These are phyloP conservation scores for Tricholoma furcatifolium DNA, from an alignment of 768 basidiomycete species.

Conservation along the genomic window DNA sequence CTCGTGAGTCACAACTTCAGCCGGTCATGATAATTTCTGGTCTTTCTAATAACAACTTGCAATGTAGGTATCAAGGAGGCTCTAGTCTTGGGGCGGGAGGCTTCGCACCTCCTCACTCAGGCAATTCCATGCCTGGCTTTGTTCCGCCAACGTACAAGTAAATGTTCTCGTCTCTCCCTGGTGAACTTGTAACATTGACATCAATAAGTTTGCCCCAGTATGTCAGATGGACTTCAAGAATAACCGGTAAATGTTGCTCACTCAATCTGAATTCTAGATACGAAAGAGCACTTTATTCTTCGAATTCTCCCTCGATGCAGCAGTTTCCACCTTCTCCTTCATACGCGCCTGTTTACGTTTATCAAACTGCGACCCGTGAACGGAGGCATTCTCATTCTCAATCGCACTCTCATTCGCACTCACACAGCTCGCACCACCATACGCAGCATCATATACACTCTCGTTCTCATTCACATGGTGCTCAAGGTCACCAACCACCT, in stretches of 20 bases:
- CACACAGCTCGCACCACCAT: slow-evolving; percentile 12
- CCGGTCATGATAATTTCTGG: neutral
- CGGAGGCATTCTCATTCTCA: slow-evolving; percentile 9
- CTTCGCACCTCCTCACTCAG: slow-evolving; percentile 11
- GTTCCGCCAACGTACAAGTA: slow-evolving; percentile 19
- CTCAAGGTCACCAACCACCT: slow-evolving; percentile 17
- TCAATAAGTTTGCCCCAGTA: slow-evolving; percentile 16
- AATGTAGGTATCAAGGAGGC: slow-evolving; percentile 6
- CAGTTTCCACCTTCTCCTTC: slow-evolving; percentile 6
- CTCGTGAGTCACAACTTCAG: slow-evolving; percentile 21
- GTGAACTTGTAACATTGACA: slow-evolving; percentile 3
- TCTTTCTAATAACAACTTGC: neutral
- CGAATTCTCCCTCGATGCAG: slow-evolving; percentile 11
- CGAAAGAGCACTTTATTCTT: slow-evolving; percentile 16
- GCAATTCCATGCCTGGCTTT: slow-evolving; percentile 4
- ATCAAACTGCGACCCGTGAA: slow-evolving; percentile 1
- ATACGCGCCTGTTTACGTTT: slow-evolving; percentile 12
- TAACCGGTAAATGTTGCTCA: neutral
- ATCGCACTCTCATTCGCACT: slow-evolving; percentile 15
- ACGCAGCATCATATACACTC: slow-evolving; percentile 8
- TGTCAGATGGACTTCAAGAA: neutral
- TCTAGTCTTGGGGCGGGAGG: slow-evolving; percentile 7
- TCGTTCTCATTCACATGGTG: slow-evolving; percentile 16
- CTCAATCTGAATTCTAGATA: slow-evolving; percentile 7
- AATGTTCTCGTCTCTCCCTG: neutral